Evolutionary conservation across 208 protist genomes (phyloP).

Genomic region (Leishmania gerbilli): DNA sequence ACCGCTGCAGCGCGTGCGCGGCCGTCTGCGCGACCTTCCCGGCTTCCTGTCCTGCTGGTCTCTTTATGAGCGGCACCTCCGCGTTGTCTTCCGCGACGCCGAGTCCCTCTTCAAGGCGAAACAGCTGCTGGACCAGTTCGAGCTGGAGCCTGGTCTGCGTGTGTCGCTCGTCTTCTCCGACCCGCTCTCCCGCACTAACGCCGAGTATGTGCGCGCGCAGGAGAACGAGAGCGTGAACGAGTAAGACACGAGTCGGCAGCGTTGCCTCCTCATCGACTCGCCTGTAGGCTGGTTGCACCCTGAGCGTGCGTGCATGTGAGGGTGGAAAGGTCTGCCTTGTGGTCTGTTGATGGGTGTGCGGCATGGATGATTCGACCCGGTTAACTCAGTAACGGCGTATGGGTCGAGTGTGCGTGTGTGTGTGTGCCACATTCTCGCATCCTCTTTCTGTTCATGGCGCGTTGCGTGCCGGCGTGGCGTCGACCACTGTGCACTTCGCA

Average conservation of each 20-base stretch:
- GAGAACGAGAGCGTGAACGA: constrained; percentile 23
- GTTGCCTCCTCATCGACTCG: neutral
- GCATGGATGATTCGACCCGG: neutral
- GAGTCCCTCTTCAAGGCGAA: constrained; percentile 78
- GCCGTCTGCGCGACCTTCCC: constrained; percentile 58
- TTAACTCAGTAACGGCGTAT: neutral
- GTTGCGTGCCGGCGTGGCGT: neutral
- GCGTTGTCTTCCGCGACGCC: constrained; percentile 73
- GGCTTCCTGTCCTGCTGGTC: constrained; percentile 73
- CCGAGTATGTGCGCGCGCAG: constrained; percentile 42
- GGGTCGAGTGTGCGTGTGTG: neutral
- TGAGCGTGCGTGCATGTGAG: neutral
- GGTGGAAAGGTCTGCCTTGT: neutral
- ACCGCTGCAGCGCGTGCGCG: constrained; percentile 41
- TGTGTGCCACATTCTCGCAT: neutral
- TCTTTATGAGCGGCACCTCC: constrained; percentile 55
- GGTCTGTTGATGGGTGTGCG: too few relatives aligned
- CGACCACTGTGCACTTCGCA: neutral
- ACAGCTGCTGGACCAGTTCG: constrained; percentile 84
- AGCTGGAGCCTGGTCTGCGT: constrained; percentile 61
- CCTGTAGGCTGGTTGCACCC: neutral
- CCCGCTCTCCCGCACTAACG: constrained; percentile 32
- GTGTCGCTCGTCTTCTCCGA: constrained; percentile 68
- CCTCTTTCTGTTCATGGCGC: neutral
- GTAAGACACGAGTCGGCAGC: neutral